Conservation (phyloP, 2,329 filamentous ascomycete species). For the Escovopsis sp. region DNA sequence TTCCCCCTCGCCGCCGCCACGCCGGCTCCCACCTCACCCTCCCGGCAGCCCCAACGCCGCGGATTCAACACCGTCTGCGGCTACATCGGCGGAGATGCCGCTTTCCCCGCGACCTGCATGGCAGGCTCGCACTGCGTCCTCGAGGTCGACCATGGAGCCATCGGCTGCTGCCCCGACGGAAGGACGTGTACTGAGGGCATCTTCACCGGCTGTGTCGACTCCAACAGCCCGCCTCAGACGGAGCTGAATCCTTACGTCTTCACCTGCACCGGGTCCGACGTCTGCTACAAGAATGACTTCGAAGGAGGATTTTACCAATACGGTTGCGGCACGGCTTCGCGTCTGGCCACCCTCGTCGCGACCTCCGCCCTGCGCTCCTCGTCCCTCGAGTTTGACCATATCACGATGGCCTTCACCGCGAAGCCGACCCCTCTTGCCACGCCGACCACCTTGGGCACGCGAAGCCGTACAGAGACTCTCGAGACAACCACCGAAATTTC, state of each 20-base stretch:
- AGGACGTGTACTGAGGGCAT: slow-evolving; percentile 38
- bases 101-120: slow-evolving; percentile 40
- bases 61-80: slow-evolving; percentile 42
- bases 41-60: slow-evolving; percentile 22
- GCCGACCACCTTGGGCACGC: slow-evolving; percentile 26
- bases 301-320: slow-evolving; percentile 42
- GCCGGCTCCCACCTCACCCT: slow-evolving; percentile 21
- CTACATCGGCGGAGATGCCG: slow-evolving; percentile 37
- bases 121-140: slow-evolving; percentile 44
- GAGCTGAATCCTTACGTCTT: slow-evolving; percentile 41
- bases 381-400: slow-evolving; percentile 20
- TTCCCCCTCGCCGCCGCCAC: slow-evolving; percentile 25
- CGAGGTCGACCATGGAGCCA: slow-evolving; percentile 31
- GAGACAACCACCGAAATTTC: background rate
- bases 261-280: slow-evolving; percentile 34
- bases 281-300: slow-evolving; percentile 42
- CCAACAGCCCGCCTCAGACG: slow-evolving; percentile 32
- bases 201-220: slow-evolving; percentile 43
- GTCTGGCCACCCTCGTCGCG: slow-evolving; percentile 33
- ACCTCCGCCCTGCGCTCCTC: slow-evolving; percentile 29
- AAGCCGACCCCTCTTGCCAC: slow-evolving; percentile 22
- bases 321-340: slow-evolving; percentile 37
- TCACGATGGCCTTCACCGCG: slow-evolving; percentile 27
- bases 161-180: slow-evolving; percentile 41
- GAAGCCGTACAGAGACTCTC: background rate